Conservation (phyloP, 2,329 filamentous ascomycete genomes). For the Trichoderma sp. region DNA sequence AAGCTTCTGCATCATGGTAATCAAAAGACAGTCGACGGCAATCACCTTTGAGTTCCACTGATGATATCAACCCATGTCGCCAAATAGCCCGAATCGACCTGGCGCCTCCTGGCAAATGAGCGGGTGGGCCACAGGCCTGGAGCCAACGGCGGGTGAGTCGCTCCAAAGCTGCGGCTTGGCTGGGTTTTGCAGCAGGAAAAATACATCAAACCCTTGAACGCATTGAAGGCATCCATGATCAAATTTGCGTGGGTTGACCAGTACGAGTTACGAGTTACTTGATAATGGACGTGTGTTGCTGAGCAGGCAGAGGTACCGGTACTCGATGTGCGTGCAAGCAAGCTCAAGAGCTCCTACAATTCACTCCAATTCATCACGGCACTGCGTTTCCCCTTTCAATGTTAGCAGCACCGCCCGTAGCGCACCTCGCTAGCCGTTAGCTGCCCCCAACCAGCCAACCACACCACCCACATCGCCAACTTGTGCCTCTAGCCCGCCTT, state of each 20-base stretch:
- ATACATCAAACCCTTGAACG: not conserved
- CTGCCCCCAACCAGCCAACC: constrained; percentile 4
- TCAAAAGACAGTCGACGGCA: not conserved
- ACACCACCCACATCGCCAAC: constrained; percentile 18
- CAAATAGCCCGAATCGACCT: constrained; percentile 12
- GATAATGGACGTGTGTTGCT: not conserved
- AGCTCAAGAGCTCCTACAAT: not conserved
- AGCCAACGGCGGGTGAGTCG: not conserved
- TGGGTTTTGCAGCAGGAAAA: not conserved
- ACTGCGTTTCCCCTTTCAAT: not conserved
- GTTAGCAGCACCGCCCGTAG: constrained; percentile 8
- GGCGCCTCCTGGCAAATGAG: constrained; percentile 15
- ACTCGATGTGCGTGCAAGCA: not conserved
- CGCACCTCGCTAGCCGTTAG: constrained; percentile 9
- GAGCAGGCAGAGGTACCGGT: not conserved
- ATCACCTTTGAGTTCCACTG: constrained; percentile 6
- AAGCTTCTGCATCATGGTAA: not conserved
- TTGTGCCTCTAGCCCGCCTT: constrained; percentile 12
- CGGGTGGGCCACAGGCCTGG: constrained; percentile 16
- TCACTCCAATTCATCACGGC: not conserved
- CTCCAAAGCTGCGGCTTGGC: not conserved
- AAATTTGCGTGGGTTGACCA: not conserved
- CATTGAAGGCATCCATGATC: not conserved
- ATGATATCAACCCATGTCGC: constrained; percentile 4
- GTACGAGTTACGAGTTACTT: not conserved